Evolutionary conservation across 2,329 filamentous ascomycete genomes (phyloP).

Genomic region (Balansia obtecta): DNA sequence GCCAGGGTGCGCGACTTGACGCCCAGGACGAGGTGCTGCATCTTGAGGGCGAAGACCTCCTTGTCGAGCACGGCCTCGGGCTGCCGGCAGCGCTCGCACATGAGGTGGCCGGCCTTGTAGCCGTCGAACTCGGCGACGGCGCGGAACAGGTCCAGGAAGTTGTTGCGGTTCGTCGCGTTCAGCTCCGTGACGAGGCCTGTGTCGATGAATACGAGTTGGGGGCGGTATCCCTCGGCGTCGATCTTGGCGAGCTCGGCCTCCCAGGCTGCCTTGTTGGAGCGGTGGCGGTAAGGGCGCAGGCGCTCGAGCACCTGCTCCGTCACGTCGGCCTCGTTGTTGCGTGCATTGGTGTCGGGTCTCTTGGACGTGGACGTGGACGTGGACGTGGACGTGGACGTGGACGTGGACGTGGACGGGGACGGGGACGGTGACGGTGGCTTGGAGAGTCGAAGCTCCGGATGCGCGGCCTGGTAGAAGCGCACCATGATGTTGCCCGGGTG

Average conservation of each 20-base stretch:
- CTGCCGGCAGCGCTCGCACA: constrained; percentile 91
- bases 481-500: constrained; percentile 99
- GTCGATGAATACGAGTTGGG: constrained; percentile 95
- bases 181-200: constrained; percentile 91
- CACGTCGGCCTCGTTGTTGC: constrained; percentile 52
- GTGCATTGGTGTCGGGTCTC: constrained; percentile 16
- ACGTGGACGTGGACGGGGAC: no score
- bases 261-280: constrained; percentile 58
- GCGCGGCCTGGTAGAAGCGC: constrained; percentile 79
- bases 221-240: constrained; percentile 77
- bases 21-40: constrained; percentile 88
- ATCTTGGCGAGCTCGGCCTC: constrained; percentile 59
- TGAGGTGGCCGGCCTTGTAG: constrained; percentile 85
- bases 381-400: no score
- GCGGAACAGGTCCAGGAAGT: constrained; percentile 93
- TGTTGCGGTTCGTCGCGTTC: constrained; percentile 71
- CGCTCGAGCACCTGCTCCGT: constrained; percentile 78
- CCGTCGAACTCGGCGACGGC: constrained; percentile 94
- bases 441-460: constrained; percentile 50
- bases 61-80: constrained; percentile 79
- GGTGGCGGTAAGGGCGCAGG: constrained; percentile 56
- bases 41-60: constrained; percentile 86
- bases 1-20: constrained; percentile 89
- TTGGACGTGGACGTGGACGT: constrained; percentile 11
- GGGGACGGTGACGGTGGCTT: no score